Evolutionary conservation across 2,329 filamentous ascomycete genomes (phyloP), one percentile per base, ranked within the genome.

Genomic region (Aureobasidium sp.): DNA sequence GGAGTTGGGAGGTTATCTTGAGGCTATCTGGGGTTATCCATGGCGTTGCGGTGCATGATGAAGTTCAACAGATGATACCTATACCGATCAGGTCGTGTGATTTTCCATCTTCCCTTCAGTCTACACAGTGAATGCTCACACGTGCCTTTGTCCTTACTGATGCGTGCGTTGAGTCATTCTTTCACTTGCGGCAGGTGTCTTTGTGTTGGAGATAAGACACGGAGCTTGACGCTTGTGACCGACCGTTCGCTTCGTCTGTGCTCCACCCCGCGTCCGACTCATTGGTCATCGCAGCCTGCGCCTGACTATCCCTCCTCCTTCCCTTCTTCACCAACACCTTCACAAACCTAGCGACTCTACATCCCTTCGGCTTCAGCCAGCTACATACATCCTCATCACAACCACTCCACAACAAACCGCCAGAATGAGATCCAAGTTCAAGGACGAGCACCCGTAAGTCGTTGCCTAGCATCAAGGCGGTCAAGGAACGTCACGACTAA

Each of bases 401-500:
- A 41, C 39, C 52, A 39, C 59, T 48, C 58, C 47, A 60, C 29
- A 22, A 37, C 49, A 58, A 15, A 75, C 76, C 75, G 74, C 74
- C 83, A 90, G 74, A 69, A 97, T 97, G 91, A 89, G 92, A 76
- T 96, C 91, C 84, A 97, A 97, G 87, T 99, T 99, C 80, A 99
- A 99, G 91, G 94, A 99, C 87, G 94, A 97, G 86, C 94, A 97
- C 79, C 91, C 91, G 72, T 60, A 63, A 60, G 58, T 49, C 17
- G 49, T 41, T 47, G 37, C 53, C 53, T 31, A 29, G n/a, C 49
- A 22, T 20, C 36, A 31, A 63, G 53, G 53, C 62, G 62, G 53
- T 60, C 61, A 63, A 51, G 63, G 57, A 45, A 57, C 61, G 44
- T 53, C 44, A 53, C 34, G 22, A 61, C 71, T 63, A 60, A 63